Conservation (phyloP, 306 rosid genomes). For the Acacia acuminata region DNA sequence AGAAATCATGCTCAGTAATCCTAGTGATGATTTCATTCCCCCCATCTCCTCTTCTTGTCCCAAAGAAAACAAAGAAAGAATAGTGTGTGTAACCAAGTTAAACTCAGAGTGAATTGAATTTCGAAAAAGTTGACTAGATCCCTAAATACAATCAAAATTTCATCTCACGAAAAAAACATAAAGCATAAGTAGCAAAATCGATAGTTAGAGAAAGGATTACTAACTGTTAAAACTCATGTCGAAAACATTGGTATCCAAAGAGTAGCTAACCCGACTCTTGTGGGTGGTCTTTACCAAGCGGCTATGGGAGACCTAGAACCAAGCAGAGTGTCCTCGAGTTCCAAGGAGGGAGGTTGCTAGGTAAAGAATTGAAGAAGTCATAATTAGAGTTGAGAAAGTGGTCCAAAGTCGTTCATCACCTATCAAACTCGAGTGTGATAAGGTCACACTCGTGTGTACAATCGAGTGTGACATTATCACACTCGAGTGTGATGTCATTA, state of each 20-base stretch:
- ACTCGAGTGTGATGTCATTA: too few species aligned
- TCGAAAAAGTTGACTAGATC: not conserved
- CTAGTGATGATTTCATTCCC: not conserved
- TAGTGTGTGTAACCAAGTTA: not conserved
- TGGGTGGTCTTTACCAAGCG: slow-evolving; percentile 39
- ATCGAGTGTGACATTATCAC: too few species aligned
- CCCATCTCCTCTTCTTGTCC: not conserved
- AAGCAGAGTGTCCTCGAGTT: slow-evolving; percentile 34
- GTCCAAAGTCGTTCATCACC: too few species aligned
- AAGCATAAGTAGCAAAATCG: not conserved
- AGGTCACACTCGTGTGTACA: too few species aligned
- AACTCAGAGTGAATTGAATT: slow-evolving; percentile 6
- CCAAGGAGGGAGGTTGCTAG: slow-evolving; percentile 54
- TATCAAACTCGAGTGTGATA: too few species aligned
- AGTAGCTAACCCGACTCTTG: slow-evolving; percentile 55
- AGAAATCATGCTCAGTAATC: not conserved
- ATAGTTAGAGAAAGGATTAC: not conserved
- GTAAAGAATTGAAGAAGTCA: slow-evolving; percentile 69
- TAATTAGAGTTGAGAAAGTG: slow-evolving; percentile 3
- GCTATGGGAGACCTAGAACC: slow-evolving; percentile 34
- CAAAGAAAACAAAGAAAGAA: not conserved
- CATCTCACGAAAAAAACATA: not conserved
- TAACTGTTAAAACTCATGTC: slow-evolving; percentile 88
- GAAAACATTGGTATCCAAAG: slow-evolving; percentile 81
- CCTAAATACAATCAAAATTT: not conserved